Base-by-base conservation (phyloP, 768 basidiomycete species). In the Macrolepiota albuminosa region DNA sequence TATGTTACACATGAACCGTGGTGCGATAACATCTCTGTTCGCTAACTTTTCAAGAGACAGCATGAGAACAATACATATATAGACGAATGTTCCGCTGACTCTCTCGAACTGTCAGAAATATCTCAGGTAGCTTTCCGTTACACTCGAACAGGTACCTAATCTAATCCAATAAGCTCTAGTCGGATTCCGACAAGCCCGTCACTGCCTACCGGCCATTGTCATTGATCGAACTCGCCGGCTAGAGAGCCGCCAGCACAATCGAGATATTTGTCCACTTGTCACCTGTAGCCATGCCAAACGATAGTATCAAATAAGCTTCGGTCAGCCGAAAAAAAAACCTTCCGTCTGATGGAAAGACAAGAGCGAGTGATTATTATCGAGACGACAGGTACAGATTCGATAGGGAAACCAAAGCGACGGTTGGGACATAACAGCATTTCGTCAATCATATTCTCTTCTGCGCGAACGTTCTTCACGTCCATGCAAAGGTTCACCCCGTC, bases 391-490 rank as follows among this genome's bases (percentile, higher is more conserved):
- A 57, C 52, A 51, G 51, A 54, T 55, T 40, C 26, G 40, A 37
- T 47, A 14, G 43, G 24, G 48, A n/a, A 36, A n/a, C 26, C 36
- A 29, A 18, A 29, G 37, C 26, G 16, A 54, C 6, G 13, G 34
- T 39, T 36, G 24, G 37, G 14, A 45, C 43, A 52, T 11, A 31
- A 18, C 54, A 45, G 39, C 48, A 54, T 16, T 21, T 51, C 26
- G 49, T 66, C 62, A 66, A 59, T 66, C 59, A 40, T 63, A 58
- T 37, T 56, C 58, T 39, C 53, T 57, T 54, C 62, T 59, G 37
- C 54, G 53, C 14, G 63, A 50, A 56, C 51, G 57, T 61, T 54
- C 36, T 47, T 61, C 63, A 47, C 57, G 56, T 40, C 59, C 59
- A 36, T 62, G 57, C 16, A 52, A 48, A 39, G 16, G 9, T 39